Evolutionary conservation across 2,329 filamentous ascomycete species (phyloP).

Genomic region (Diaporthe longicolla): DNA sequence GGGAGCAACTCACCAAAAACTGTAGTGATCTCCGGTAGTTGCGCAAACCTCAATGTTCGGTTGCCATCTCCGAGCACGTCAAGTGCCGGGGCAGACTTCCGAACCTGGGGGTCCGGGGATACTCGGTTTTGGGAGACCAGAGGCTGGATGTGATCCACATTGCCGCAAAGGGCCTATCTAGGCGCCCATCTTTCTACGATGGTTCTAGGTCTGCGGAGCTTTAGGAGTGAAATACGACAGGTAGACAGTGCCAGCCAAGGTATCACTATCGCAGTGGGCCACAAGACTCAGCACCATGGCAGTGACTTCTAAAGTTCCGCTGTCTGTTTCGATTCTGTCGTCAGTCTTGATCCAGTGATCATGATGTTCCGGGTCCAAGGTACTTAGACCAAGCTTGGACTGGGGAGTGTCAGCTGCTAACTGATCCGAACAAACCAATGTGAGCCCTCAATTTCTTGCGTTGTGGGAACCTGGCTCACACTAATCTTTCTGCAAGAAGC

Average conservation of each 20-base stretch:
- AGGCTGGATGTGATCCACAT: slow-evolving; percentile 23
- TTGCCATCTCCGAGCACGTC: slow-evolving; percentile 25
- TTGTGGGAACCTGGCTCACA: slow-evolving; percentile 1
- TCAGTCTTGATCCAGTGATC: neutral
- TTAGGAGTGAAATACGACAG: neutral
- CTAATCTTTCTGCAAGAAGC: neutral
- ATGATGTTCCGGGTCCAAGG: neutral
- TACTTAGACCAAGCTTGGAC: neutral
- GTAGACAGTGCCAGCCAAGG: slow-evolving; percentile 4
- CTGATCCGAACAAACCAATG: neutral
- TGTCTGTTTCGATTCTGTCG: neutral
- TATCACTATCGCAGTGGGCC: neutral
- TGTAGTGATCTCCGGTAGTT: slow-evolving; percentile 18
- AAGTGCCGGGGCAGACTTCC: slow-evolving; percentile 29
- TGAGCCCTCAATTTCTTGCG: neutral
- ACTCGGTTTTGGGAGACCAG: slow-evolving; percentile 14
- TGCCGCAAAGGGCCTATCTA: neutral
- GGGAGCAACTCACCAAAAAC: neutral
- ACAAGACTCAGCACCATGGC: neutral
- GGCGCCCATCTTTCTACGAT: neutral
- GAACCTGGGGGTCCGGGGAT: slow-evolving; percentile 20
- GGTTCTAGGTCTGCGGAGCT: slow-evolving; percentile 10
- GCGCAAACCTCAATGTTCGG: slow-evolving; percentile 11
- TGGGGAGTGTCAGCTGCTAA: neutral
- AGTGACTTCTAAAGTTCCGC: neutral